Evolutionary conservation across 192 early-diverging fungal species (phyloP), one percentile per base, ranked within the genome.

Genomic region (Dissophora ornata): DNA sequence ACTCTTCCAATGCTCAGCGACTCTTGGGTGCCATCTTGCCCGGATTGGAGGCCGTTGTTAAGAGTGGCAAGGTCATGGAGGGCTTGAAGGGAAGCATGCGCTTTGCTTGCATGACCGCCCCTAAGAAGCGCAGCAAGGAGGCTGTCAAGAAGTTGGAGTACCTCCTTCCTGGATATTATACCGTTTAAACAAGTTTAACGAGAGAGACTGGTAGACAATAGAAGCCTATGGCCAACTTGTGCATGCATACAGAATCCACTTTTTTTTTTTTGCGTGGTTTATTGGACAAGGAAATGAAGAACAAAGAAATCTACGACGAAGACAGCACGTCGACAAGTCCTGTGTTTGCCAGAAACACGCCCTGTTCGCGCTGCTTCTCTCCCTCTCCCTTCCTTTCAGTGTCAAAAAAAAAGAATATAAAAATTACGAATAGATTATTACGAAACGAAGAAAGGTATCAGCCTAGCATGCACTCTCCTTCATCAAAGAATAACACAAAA

Each of bases 91-190:
- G 95, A 6, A 85, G 83, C 77, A 95, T 92, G 91, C 88, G 87
- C 70, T 94, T 89, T 69, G 86, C 94, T 25, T 90, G 90, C 69
- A 94, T 97, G 84, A 97, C 96, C 36, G 79, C 87, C 7, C 84
- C 84, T 32, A 90, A 89, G 53, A 91, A 91, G 87, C 84, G 92
- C 59, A 80, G 83, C 74, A 69, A 82, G 30, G 93, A 89, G 56
- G 82, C 88, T n/a, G 84, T 90, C 22, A 71, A 80, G 64, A 95
- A 92, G 84, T 79, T 99, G 73, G 83, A 92, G 62, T 98, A 89
- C 60, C 74, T 98, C 49, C 87, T 96, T 26, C 95, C 96, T 48
- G 84, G 88, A 55, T 93, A 95, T 78, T 93, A 85, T 70, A 69
- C 64, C 52, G 73, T 67, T 29, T 67, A 62, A 56, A 36, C 28